phyloP scores from a whole-genome alignment of 148 eudicot genomes.

The Rhododendron henanense region DNA sequence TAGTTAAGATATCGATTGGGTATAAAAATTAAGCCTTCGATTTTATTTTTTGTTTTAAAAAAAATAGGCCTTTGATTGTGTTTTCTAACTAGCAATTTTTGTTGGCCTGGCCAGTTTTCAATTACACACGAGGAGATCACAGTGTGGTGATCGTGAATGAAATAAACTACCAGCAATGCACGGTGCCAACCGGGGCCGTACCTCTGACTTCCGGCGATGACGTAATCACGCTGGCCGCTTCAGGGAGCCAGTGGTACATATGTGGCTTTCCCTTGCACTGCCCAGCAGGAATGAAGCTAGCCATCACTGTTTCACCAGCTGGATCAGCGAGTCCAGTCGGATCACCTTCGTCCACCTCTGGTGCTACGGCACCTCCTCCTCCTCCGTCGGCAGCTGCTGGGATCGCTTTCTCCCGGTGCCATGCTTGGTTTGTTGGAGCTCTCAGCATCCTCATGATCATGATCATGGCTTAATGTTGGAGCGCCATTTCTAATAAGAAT shows the following conservation, averaged over 20 bases:
- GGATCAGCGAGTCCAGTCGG: neutral
- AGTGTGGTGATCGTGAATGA: slow-evolving; percentile 23
- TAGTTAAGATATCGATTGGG: neutral
- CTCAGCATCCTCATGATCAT: neutral
- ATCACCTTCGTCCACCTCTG: neutral
- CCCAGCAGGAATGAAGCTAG: slow-evolving; percentile 20
- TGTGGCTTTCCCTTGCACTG: slow-evolving; percentile 27
- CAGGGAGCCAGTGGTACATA: slow-evolving; percentile 33
- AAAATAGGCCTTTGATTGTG: neutral
- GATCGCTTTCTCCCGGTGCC: neutral
- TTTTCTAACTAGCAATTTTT: neutral
- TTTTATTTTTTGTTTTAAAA: no score
- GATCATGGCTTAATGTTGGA: neutral
- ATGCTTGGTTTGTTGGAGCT: neutral
- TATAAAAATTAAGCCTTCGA: no score
- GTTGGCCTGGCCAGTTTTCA: slow-evolving; percentile 28
- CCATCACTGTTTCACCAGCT: slow-evolving; percentile 16
- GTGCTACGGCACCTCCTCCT: neutral
- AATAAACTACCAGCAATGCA: slow-evolving; percentile 25
- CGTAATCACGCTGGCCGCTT: slow-evolving; percentile 16
- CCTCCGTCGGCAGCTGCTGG: neutral
- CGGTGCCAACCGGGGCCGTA: neutral
- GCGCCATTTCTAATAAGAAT: neutral
- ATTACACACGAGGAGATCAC: slow-evolving; percentile 20
- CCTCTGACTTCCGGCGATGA: slow-evolving; percentile 31